Evolutionary conservation across 225 moss, liverwort and hornwort genomes (phyloP).

Genomic region (Antitrichia curtipendula): DNA sequence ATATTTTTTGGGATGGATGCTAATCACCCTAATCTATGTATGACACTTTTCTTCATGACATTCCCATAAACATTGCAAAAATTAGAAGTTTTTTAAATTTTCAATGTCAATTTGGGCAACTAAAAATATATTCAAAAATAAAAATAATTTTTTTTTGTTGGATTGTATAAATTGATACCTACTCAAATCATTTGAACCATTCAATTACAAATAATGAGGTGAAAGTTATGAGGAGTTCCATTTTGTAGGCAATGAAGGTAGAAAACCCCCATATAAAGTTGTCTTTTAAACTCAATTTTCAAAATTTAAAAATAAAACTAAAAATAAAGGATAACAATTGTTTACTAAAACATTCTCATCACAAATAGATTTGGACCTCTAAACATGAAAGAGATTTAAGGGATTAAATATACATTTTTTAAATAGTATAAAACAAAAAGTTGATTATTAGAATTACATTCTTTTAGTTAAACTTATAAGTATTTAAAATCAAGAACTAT

Average conservation of each 20-base stretch:
- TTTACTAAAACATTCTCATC: no score
- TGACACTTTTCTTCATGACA: no score
- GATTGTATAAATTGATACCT: no score
- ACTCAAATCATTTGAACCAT: no score
- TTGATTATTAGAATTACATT: not conserved
- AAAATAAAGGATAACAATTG: no score
- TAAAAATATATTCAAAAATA: not conserved
- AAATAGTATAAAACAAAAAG: no score
- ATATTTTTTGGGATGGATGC: not conserved
- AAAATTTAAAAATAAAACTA: no score
- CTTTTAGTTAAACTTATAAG: not conserved
- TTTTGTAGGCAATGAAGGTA: not conserved
- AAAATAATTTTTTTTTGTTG: not conserved
- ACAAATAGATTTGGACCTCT: not conserved
- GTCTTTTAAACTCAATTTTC: no score
- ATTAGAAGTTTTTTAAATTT: no score
- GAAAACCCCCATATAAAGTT: no score
- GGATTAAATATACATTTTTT: accelerated
- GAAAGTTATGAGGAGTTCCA: not conserved
- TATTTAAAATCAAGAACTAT: not conserved
- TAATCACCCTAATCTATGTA: no score
- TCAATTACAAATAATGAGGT: not conserved
- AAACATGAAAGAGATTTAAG: not conserved
- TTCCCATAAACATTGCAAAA: no score
- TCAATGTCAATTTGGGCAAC: accelerated